A percentile compares a stretch with the other conserved stretches of the same genome.
Conservation (phyloP, 257 asterid genomes). For the Parsonsia alboflavescens region DNA sequence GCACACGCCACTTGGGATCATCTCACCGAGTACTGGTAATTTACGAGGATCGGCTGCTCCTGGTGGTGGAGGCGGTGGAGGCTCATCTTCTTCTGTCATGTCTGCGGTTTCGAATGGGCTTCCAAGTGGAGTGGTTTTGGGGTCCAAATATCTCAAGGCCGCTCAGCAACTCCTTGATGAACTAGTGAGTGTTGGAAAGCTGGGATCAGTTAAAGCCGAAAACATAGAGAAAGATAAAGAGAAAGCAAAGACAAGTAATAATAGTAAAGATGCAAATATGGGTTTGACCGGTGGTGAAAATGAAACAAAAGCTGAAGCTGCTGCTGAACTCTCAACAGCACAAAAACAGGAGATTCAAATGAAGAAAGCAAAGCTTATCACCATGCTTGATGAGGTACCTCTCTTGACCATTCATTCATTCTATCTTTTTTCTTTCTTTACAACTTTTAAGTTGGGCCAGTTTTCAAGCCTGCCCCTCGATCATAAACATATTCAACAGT, state of each 20-base stretch:
- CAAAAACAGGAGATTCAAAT: slow-evolving; percentile 75
- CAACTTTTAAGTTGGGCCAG: background rate
- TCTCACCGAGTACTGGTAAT: slow-evolving; percentile 25
- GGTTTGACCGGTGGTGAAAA: slow-evolving; percentile 13
- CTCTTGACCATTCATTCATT: background rate
- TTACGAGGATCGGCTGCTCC: slow-evolving; percentile 8
- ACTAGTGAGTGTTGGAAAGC: slow-evolving; percentile 45
- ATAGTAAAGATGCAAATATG: slow-evolving; percentile 15
- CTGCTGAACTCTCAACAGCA: slow-evolving; percentile 48
- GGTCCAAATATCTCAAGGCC: slow-evolving; percentile 59
- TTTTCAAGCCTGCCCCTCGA: background rate
- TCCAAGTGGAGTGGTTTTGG: slow-evolving; percentile 30
- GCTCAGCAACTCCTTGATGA: slow-evolving; percentile 68
- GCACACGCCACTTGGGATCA: slow-evolving; percentile 9
- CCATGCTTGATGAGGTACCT: slow-evolving; percentile 71
- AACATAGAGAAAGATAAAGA: slow-evolving; percentile 15
- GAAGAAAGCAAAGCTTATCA: slow-evolving; percentile 65
- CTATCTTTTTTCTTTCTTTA: background rate
- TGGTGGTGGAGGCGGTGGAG: slow-evolving; percentile 1
- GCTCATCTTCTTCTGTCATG: slow-evolving; percentile 23
- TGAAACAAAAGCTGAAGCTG: slow-evolving; percentile 18
- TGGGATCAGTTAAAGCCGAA: slow-evolving; percentile 3
- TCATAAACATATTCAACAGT: no score
- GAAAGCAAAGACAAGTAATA: slow-evolving; percentile 19
- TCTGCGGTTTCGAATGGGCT: slow-evolving; percentile 27